Evolutionary conservation across 75 land plant genomes (phyloP), one percentile per base, ranked within the genome.

Genomic region (Pinus tabuliformis): DNA sequence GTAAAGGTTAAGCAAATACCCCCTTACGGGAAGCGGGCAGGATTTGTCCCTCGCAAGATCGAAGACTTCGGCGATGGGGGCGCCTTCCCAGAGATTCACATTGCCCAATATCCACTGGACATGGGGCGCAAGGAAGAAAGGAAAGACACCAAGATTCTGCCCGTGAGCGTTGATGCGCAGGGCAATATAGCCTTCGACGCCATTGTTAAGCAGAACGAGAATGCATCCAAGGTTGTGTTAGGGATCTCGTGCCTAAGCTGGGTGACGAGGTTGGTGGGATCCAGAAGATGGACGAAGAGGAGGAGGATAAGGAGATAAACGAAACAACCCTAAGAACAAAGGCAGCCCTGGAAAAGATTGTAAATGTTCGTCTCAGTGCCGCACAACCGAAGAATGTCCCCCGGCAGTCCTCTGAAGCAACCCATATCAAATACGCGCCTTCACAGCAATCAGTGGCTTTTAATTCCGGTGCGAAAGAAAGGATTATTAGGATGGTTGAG

Each of bases 1-100:
- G 75, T 68, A 5, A 86, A 82, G 21, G 59, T 24, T 21, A 83
- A 85, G 1, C 81, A 71, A 7, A 80, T 90, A 3, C 94, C 89
- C 6, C 87, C 86, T 20, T 95, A 95, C 78, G 82, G 92, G 59
- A 92, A 92, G 57, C 84, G 98, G 0, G 80, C 86, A 1, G 93
- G 98, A 3, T 95, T 95, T 76, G 73, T 86, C 0, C 95, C 95
- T 2, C 83, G 91, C 33, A 90, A 83, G 76, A 83, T 83, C 17
- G 97, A 94, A 76, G 97, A 94, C 76, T 94, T 94, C 78, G 97
- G 95, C 2, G 97, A 94, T 88, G 97, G 97, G 11, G 97, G 97
- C 1, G 97, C 97, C 13, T 96, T 93, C 62, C 99, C 99, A 16
- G 99, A 96, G 82, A 96, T 96, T 64, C 99, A 96, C 77, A 77